Evolutionary conservation across 306 rosid species (phyloP).

Genomic region (Sicyos baderoa): DNA sequence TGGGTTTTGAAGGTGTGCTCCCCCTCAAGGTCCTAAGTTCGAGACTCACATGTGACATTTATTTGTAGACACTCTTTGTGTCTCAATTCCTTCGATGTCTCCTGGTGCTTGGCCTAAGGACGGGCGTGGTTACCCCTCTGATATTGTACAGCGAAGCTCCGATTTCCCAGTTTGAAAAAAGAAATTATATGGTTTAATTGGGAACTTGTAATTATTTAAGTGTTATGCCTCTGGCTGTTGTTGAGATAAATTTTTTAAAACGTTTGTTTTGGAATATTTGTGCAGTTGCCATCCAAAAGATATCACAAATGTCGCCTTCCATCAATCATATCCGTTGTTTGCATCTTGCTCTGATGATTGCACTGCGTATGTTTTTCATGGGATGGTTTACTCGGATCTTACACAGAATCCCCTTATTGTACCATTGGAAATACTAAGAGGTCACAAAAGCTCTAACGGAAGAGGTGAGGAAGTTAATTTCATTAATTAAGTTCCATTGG

Average conservation of each 20-base stretch:
- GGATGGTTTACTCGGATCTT: slow-evolving; percentile 88
- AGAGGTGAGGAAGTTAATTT: slow-evolving; percentile 50
- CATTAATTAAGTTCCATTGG: slow-evolving; percentile 8
- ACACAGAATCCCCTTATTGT: slow-evolving; percentile 85
- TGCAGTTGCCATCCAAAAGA: slow-evolving; percentile 92
- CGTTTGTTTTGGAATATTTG: slow-evolving; percentile 20
- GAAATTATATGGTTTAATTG: too few relatives aligned
- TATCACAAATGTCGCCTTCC: slow-evolving; percentile 64
- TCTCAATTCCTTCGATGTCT: too few relatives aligned
- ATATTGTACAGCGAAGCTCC: too few relatives aligned
- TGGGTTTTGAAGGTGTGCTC: too few relatives aligned
- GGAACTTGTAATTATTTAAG: neutral
- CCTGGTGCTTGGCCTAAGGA: too few relatives aligned
- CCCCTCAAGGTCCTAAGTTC: too few relatives aligned
- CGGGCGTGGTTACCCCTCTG: too few relatives aligned
- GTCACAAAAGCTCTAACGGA: slow-evolving; percentile 62
- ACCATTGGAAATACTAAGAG: slow-evolving; percentile 75
- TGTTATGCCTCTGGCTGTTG: too few relatives aligned
- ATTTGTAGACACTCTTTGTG: too few relatives aligned
- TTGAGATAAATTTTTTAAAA: slow-evolving; percentile 12
- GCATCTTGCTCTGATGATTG: slow-evolving; percentile 90
- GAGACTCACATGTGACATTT: too few relatives aligned
- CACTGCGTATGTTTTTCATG: slow-evolving; percentile 81
- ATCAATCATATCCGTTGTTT: slow-evolving; percentile 68
- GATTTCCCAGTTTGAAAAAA: too few relatives aligned